phyloP scores from a whole-genome alignment of 148 eudicot genomes.

The Chenopodium album region DNA sequence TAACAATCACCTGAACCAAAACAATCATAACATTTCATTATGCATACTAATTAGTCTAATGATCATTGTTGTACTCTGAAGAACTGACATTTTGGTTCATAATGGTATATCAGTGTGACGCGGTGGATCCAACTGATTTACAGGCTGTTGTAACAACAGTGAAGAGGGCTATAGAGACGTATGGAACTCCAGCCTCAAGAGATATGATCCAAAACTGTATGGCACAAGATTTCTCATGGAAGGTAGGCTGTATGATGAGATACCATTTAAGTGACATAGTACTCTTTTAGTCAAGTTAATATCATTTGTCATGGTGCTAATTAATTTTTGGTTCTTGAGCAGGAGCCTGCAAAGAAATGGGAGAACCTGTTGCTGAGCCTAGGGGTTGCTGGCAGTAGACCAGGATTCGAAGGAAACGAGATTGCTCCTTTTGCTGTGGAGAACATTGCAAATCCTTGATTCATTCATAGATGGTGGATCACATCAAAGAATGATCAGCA shows the following conservation, averaged over 20 bases:
- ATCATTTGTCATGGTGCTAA: background rate
- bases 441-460: slow-evolving; percentile 40
- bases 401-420: slow-evolving; percentile 31
- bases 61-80: background rate
- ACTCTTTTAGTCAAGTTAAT: background rate
- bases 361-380: slow-evolving; percentile 35
- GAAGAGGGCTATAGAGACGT: slow-evolving; percentile 26
- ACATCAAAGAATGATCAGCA: background rate
- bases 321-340: background rate
- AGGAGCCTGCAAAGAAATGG: slow-evolving; percentile 49
- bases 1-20: background rate
- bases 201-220: slow-evolving; percentile 43
- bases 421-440: slow-evolving; percentile 32
- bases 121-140: slow-evolving; percentile 34
- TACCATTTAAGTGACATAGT: background rate
- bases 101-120: slow-evolving; percentile 24
- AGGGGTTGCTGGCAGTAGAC: slow-evolving; percentile 27
- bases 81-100: background rate
- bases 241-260: slow-evolving; percentile 7
- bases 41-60: background rate
- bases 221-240: slow-evolving; percentile 45
- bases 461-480: background rate
- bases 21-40: background rate
- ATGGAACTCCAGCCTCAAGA: slow-evolving; percentile 27
- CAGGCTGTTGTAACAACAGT: slow-evolving; percentile 31